Evolutionary conservation across 768 basidiomycete genomes (phyloP).

Genomic region (Pisolithus marmoratus): DNA sequence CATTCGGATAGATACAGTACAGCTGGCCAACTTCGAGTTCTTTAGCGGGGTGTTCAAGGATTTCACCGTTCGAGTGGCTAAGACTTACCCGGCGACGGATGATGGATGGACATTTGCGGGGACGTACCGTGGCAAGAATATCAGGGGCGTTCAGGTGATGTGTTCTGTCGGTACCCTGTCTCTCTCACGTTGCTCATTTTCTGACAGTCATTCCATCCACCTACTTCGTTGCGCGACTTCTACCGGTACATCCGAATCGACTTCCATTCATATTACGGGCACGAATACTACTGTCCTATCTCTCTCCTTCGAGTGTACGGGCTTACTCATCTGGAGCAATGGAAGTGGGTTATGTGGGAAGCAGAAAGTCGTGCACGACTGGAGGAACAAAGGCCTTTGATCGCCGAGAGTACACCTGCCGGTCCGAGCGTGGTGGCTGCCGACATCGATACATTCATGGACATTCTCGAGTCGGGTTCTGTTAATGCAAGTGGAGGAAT

Average conservation of each 20-base stretch:
- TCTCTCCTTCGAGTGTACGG: slow-evolving; percentile 92
- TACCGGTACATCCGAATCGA: slow-evolving; percentile 93
- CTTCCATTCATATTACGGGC: slow-evolving; percentile 89
- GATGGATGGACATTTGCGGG: slow-evolving; percentile 72
- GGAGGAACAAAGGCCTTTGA: slow-evolving; percentile 23
- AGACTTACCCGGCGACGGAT: slow-evolving; percentile 60
- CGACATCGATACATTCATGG: slow-evolving; percentile 2
- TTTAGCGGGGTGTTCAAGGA: slow-evolving; percentile 96
- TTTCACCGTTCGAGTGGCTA: slow-evolving; percentile 80
- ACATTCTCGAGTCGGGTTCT: not conserved
- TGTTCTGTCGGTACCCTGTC: not conserved
- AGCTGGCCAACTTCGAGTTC: slow-evolving; percentile 96
- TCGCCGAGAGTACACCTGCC: slow-evolving; percentile 18
- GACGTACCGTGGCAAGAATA: slow-evolving; percentile 79
- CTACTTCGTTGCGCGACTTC: slow-evolving; percentile 69
- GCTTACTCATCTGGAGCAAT: slow-evolving; percentile 92
- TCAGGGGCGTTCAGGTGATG: slow-evolving; percentile 81
- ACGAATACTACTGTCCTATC: slow-evolving; percentile 94
- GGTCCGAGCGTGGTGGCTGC: not conserved
- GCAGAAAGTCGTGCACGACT: slow-evolving; percentile 53
- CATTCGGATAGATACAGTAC: slow-evolving; percentile 92
- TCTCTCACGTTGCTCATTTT: not conserved
- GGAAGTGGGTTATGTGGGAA: slow-evolving; percentile 88
- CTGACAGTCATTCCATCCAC: slow-evolving; percentile 69
- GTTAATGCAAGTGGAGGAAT: not conserved